phyloP scores from a whole-genome alignment of 768 basidiomycete species.

The Tulasnella sp. region DNA sequence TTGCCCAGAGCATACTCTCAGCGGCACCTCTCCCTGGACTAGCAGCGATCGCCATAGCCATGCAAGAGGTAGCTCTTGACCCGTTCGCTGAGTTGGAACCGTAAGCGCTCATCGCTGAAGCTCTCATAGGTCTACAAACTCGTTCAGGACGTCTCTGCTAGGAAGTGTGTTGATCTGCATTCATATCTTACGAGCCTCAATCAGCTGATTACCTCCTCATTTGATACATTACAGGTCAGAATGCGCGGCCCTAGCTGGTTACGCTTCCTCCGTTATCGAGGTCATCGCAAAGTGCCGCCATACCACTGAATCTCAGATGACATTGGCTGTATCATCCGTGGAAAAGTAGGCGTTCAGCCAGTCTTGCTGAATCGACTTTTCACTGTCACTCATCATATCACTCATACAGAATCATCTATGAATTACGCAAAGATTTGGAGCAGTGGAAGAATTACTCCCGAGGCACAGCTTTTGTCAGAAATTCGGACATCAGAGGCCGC shows the following conservation, averaged over 20 bases:
- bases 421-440: neutral
- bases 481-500: neutral
- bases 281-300: neutral
- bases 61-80: slow-evolving; percentile 1
- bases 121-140: neutral
- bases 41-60: neutral
- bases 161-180: neutral
- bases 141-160: neutral
- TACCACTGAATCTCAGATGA: neutral
- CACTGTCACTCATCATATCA: no score
- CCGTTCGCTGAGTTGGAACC: neutral
- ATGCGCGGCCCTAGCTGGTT: neutral
- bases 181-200: neutral
- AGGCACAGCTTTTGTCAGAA: neutral
- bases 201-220: no score
- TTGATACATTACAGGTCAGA: no score
- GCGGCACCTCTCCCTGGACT: slow-evolving; percentile 1
- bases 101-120: neutral
- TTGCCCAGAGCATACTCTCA: neutral
- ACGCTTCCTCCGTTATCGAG: neutral
- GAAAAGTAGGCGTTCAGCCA: neutral
- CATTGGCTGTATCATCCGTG: neutral
- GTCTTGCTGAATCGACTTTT: neutral
- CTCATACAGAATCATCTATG: neutral
- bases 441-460: neutral